phyloP scores from a whole-genome alignment of 2,329 filamentous ascomycete genomes.

The Trichoderma atroviride region DNA sequence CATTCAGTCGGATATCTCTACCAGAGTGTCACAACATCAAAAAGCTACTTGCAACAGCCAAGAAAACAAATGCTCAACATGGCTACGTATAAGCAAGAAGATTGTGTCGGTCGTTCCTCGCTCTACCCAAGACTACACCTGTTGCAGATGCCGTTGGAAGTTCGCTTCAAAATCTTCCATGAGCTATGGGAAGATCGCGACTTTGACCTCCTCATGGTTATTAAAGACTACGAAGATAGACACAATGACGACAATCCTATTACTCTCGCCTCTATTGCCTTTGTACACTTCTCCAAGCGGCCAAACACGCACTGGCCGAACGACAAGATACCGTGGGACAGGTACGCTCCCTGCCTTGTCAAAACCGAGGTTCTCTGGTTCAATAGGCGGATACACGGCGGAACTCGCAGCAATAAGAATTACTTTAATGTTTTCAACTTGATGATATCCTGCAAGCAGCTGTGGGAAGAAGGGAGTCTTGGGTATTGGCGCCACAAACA shows the following conservation, averaged over 20 bases:
- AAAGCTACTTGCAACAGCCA: not conserved
- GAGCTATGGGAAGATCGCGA: constrained; percentile 1
- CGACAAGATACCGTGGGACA: constrained; percentile 6
- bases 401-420: not conserved
- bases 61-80: not conserved
- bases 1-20: not conserved
- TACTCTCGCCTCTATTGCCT: constrained; percentile 10
- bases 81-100: not conserved
- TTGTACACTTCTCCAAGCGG: not conserved
- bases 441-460: constrained; percentile 7
- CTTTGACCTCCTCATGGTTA: constrained; percentile 9
- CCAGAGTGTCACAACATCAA: not conserved
- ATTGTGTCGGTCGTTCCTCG: not conserved
- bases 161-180: constrained; percentile 15
- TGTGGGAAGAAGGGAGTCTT: constrained; percentile 21
- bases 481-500: constrained; percentile 3
- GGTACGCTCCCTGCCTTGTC: constrained; percentile 8
- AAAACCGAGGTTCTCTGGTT: constrained; percentile 5
- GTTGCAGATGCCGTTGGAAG: constrained; percentile 12
- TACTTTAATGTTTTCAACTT: constrained; percentile 8
- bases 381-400: not conserved
- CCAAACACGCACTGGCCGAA: not conserved
- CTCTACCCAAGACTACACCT: not conserved
- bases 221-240: constrained; percentile 20
- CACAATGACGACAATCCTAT: constrained; percentile 1